A percentile compares a stretch with the other conserved stretches of the same genome.
Evolutionary conservation across 2,329 filamentous ascomycete species (phyloP).

Genomic region (Moelleriella libera): DNA sequence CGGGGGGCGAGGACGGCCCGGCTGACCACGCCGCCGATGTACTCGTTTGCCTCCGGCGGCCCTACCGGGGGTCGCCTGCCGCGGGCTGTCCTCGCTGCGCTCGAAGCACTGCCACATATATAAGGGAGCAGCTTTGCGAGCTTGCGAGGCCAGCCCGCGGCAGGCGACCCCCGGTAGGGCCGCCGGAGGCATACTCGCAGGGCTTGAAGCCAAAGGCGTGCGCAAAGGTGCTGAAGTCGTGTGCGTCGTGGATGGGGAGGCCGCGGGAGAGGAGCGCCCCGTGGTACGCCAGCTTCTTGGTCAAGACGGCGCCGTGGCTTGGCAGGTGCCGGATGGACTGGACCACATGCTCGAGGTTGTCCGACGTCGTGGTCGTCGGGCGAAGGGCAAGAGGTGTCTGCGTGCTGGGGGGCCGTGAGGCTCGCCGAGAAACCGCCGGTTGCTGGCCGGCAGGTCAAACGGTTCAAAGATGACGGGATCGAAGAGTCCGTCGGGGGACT

Average conservation of each 20-base stretch:
- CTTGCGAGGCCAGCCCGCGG: no score
- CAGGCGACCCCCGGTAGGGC: no score
- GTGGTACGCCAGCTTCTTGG: slow-evolving; percentile 25
- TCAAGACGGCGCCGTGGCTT: slow-evolving; percentile 10
- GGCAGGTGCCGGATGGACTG: not conserved
- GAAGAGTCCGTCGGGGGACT: not conserved
- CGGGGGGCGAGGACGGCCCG: no score
- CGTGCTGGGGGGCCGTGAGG: not conserved
- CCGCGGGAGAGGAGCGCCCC: slow-evolving; percentile 31
- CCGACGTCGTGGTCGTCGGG: not conserved
- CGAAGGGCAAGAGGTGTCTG: not conserved
- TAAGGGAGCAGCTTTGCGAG: no score
- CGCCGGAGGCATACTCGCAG: slow-evolving; percentile 34
- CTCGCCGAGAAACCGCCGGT: not conserved
- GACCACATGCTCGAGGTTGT: not conserved
- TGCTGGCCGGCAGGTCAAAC: not conserved
- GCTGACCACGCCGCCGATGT: no score
- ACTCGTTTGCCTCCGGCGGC: no score
- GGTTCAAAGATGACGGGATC: not conserved
- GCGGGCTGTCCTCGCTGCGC: no score
- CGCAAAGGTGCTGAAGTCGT: slow-evolving; percentile 32
- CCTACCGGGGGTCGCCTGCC: no score
- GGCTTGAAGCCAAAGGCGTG: slow-evolving; percentile 28
- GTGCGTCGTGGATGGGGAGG: slow-evolving; percentile 27
- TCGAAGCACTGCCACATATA: no score